Percentiles rank a stretch among this genome's conserved stretches.
Evolutionary conservation across 768 basidiomycete genomes (phyloP).

Genomic region (Kondoa subrosea): DNA sequence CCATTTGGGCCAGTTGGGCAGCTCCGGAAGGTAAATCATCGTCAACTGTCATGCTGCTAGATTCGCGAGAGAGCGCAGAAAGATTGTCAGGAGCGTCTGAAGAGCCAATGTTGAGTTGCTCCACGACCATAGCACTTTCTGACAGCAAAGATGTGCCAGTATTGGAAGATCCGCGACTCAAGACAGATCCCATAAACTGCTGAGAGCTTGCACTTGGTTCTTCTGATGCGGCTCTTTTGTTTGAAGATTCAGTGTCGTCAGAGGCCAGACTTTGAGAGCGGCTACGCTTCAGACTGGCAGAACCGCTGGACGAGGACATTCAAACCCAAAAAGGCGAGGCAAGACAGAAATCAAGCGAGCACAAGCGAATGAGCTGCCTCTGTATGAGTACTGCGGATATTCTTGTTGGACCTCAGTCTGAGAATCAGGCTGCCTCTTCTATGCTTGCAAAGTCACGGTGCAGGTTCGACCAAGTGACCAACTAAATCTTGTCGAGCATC

Average conservation of each 20-base stretch:
- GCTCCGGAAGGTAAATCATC: conserved; percentile 3
- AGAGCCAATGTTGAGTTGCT: not conserved
- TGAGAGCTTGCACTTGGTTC: not conserved
- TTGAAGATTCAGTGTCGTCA: not conserved
- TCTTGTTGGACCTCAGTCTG: too few species aligned
- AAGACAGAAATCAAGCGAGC: not conserved
- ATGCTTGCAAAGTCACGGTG: too few species aligned
- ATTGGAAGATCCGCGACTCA: not conserved
- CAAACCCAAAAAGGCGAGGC: not conserved
- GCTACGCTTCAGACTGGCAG: not conserved
- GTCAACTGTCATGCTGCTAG: conserved; percentile 1
- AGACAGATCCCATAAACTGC: not conserved
- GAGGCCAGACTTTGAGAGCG: not conserved
- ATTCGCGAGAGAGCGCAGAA: not conserved
- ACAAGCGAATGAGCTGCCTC: not conserved
- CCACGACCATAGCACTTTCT: not conserved
- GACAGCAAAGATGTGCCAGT: not conserved
- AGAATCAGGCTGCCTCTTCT: too few species aligned
- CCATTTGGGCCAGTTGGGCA: conserved; percentile 7
- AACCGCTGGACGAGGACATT: not conserved
- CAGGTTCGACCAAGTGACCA: too few species aligned
- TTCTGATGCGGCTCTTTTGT: not conserved
- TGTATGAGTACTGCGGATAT: not conserved
- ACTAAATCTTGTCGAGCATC: too few species aligned
- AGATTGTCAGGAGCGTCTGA: not conserved